Evolutionary conservation across 148 eudicot species (phyloP).

Genomic region (Oxyria digyna): DNA sequence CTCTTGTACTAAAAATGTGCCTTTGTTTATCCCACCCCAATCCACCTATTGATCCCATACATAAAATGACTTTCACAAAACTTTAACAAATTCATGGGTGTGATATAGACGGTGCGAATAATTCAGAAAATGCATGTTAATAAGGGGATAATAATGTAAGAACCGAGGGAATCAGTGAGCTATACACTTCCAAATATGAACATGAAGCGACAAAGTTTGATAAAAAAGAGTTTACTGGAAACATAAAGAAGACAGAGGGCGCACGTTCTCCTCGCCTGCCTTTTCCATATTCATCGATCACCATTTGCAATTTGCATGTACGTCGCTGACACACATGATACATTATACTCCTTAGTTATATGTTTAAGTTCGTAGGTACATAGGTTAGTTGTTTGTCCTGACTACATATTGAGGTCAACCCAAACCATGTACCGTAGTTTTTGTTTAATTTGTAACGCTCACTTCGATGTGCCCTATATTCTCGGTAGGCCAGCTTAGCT

Average conservation of each 20-base stretch:
- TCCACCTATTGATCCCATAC: too few relatives aligned
- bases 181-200: neutral
- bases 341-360: too few relatives aligned
- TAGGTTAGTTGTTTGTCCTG: too few relatives aligned
- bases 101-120: too few relatives aligned
- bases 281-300: neutral
- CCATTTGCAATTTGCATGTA: neutral
- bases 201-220: neutral
- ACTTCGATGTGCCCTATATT: neutral
- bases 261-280: neutral
- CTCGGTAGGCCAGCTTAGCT: neutral
- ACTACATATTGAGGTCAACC: too few relatives aligned
- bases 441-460: neutral
- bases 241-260: conserved; percentile 1
- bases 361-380: too few relatives aligned
- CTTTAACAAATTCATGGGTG: too few relatives aligned
- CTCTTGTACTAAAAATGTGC: too few relatives aligned
- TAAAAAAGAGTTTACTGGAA: neutral
- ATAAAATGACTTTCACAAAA: too few relatives aligned
- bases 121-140: neutral
- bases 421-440: too few relatives aligned
- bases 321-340: too few relatives aligned
- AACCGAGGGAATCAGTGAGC: neutral
- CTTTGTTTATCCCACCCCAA: too few relatives aligned
- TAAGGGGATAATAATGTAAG: neutral